phyloP scores from a whole-genome alignment of 2,329 filamentous ascomycete genomes.

The Fusarium keratoplasticum region DNA sequence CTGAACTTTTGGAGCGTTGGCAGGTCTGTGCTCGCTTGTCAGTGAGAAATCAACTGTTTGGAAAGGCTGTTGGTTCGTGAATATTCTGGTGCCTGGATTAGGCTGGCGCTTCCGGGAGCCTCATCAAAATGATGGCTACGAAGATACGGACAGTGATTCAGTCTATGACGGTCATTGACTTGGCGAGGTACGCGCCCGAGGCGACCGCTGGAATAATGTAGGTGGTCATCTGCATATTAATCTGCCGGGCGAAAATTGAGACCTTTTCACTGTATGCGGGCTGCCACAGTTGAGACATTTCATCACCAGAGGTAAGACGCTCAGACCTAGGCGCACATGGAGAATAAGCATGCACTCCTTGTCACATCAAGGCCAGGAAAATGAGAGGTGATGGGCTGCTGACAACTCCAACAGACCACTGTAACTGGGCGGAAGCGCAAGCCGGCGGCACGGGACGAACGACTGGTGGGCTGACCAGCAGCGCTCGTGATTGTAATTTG shows the following conservation, averaged over 20 bases:
- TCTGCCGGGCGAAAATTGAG: neutral
- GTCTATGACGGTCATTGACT: neutral
- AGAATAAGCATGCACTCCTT: neutral
- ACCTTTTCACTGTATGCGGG: neutral
- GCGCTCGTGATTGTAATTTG: neutral
- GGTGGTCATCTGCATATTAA: neutral
- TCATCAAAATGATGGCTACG: neutral
- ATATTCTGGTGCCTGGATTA: neutral
- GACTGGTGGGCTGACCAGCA: neutral
- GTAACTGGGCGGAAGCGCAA: neutral
- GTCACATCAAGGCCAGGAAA: neutral
- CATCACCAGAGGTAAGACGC: neutral
- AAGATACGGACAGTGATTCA: neutral
- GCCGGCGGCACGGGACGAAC: neutral
- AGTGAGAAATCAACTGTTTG: neutral
- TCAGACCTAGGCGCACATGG: neutral
- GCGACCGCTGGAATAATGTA: neutral
- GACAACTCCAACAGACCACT: neutral
- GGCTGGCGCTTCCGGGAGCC: neutral
- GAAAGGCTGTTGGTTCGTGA: neutral
- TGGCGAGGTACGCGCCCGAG: neutral
- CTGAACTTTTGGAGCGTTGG: neutral
- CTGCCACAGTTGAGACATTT: neutral
- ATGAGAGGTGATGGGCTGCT: neutral
- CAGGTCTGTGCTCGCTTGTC: neutral